These are phyloP conservation scores for Vitis amurensis DNA, from an alignment of 164 flowering plant species.

Conservation along the genomic window DNA sequence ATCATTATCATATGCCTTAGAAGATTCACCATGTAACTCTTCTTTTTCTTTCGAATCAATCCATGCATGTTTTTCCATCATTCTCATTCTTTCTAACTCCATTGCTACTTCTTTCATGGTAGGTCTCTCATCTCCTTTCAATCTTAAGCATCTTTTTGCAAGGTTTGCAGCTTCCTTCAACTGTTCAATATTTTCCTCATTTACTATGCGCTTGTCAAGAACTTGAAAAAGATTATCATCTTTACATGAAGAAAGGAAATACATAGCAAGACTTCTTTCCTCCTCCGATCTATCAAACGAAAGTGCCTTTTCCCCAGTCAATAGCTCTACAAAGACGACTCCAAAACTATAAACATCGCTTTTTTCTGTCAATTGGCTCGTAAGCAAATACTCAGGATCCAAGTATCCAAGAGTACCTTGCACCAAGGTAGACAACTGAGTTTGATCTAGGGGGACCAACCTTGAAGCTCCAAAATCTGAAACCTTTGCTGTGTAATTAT, in stretches of 20 bases:
- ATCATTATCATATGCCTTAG: no score
- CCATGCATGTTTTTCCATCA: not conserved
- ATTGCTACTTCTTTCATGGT: no score
- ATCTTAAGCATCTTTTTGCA: not conserved
- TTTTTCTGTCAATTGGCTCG: constrained; percentile 36
- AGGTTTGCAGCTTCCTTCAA: constrained; percentile 14
- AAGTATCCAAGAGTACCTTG: constrained; percentile 47
- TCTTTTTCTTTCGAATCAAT: not conserved
- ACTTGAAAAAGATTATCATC: constrained; percentile 4
- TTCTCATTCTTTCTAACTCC: not conserved
- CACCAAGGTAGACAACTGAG: constrained; percentile 28
- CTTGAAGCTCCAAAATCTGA: constrained; percentile 44
- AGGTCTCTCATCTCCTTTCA: no score
- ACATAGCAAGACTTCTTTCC: constrained; percentile 20
- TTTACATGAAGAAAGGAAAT: constrained; percentile 21
- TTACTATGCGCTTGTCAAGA: constrained; percentile 3
- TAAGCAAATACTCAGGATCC: constrained; percentile 41
- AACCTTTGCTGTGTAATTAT: constrained; percentile 31
- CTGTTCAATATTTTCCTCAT: constrained; percentile 4
- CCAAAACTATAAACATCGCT: constrained; percentile 48
- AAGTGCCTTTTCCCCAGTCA: constrained; percentile 29
- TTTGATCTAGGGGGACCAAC: constrained; percentile 25
- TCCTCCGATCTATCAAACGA: constrained; percentile 2
- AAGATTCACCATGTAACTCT: not conserved
- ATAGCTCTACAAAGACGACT: constrained; percentile 41